Base-by-base conservation (phyloP, 768 basidiomycete genomes). In the Boletus rubroflammeus region DNA sequence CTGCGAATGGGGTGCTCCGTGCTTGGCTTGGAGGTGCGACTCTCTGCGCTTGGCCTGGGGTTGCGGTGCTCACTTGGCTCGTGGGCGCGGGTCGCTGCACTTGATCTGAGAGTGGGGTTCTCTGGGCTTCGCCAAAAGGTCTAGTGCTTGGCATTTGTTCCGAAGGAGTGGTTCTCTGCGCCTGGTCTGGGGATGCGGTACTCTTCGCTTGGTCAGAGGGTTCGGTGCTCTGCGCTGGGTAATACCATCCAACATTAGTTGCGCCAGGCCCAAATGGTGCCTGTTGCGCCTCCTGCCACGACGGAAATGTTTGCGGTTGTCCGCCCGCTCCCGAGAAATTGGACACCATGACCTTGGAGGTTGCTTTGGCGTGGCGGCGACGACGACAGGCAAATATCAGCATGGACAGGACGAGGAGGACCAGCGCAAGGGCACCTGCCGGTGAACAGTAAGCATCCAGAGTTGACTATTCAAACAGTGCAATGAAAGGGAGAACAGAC, bases 381-480 rank as follows among this genome's bases (percentile, higher is more conserved):
- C 50, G 52, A 17, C 65, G 56, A 19, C 56, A 58, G 7, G 13
- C n/a, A 19, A 47, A 3, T 11, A 50, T 7, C 39, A 55, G 3
- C 51, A 63, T 29, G 36, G 35, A 4, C 13, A 52, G 0, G 31
- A 67, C 0, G 10, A 69, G 0, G 28, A 62, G 1, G 7, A 67
- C 5, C 5, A 66, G 2, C n/a, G 17, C 28, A 3, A 57, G 0
- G 31, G 32, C 44, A 4, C 55, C 68, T 70, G 45, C 3, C 17
- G n/a, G 34, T 3, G 13, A 42, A 23, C 23, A 13, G 25, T 54
- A 15, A 62, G 31, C 11, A 38, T 6, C 19, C 14, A 10, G 6
- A 32, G 2, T 17, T 5, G 17, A 6, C 38, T 3, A 1, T 21
- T 28, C 13, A 2, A 25, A 40, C 7, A 17, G 6, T 3, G 2